A percentile compares a stretch with the other conserved stretches of the same genome.
phyloP scores from a whole-genome alignment of 2,329 filamentous ascomycete genomes.

The Fusarium succisae region DNA sequence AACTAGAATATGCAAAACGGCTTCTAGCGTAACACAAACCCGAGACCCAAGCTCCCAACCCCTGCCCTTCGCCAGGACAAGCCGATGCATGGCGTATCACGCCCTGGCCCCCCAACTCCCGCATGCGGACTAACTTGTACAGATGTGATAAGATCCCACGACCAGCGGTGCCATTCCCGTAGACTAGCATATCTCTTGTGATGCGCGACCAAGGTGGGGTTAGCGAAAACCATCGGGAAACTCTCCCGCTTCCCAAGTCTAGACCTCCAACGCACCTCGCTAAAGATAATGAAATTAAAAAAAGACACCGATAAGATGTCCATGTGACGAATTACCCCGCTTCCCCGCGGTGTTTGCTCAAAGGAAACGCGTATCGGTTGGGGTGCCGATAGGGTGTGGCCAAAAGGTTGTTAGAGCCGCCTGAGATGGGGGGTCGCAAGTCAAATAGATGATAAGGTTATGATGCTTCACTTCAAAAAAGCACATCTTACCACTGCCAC shows the following conservation, averaged over 20 bases:
- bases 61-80: not conserved
- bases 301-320: not conserved
- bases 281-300: not conserved
- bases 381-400: constrained; percentile 18
- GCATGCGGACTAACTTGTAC: not conserved
- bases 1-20: not conserved
- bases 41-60: not conserved
- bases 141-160: not conserved
- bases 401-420: not conserved
- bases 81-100: constrained; percentile 6
- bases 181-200: not conserved
- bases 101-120: not conserved
- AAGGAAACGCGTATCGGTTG: constrained; percentile 6
- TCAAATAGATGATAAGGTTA: constrained; percentile 21
- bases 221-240: constrained; percentile 19
- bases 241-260: constrained; percentile 16
- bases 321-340: constrained; percentile 33
- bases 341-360: constrained; percentile 21
- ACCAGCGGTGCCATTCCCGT: constrained; percentile 27
- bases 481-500: not conserved
- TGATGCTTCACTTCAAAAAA: constrained; percentile 7
- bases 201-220: constrained; percentile 10
- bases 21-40: constrained; percentile 13
- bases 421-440: not conserved
- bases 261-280: not conserved